These are phyloP conservation scores for Manihot esculenta DNA, from an alignment of 441 rosid species.

Conservation along the genomic window DNA sequence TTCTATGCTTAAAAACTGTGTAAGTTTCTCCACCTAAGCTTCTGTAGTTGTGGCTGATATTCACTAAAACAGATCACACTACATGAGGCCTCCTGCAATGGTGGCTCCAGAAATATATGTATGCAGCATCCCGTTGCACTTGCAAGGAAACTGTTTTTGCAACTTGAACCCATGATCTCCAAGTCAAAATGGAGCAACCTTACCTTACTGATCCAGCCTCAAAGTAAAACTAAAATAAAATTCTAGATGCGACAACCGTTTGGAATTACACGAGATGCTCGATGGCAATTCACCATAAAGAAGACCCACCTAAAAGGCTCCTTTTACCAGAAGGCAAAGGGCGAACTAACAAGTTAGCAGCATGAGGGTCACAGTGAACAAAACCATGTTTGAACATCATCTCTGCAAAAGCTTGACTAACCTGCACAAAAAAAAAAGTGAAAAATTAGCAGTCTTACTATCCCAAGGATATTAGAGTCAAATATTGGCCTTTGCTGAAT, in stretches of 20 bases:
- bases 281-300: slow-evolving; percentile 12
- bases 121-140: background rate
- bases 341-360: slow-evolving; percentile 87
- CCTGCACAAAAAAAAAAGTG: slow-evolving; percentile 50
- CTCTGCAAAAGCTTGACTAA: slow-evolving; percentile 86
- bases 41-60: too few relatives aligned
- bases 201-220: background rate
- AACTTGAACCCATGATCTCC: background rate
- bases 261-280: background rate
- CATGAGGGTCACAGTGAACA: slow-evolving; percentile 98
- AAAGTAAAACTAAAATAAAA: background rate
- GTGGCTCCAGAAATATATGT: background rate
- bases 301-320: slow-evolving; percentile 55
- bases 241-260: background rate
- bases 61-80: too few relatives aligned
- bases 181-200: background rate
- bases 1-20: too few relatives aligned
- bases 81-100: background rate
- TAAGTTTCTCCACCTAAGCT: too few relatives aligned
- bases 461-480: background rate
- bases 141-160: background rate
- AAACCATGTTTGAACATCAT: slow-evolving; percentile 98
- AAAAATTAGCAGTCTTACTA: background rate
- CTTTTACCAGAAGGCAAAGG: slow-evolving; percentile 61
- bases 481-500: background rate